Evolutionary conservation across 345 rosid species (phyloP).

Genomic region (Nasturtium officinale): DNA sequence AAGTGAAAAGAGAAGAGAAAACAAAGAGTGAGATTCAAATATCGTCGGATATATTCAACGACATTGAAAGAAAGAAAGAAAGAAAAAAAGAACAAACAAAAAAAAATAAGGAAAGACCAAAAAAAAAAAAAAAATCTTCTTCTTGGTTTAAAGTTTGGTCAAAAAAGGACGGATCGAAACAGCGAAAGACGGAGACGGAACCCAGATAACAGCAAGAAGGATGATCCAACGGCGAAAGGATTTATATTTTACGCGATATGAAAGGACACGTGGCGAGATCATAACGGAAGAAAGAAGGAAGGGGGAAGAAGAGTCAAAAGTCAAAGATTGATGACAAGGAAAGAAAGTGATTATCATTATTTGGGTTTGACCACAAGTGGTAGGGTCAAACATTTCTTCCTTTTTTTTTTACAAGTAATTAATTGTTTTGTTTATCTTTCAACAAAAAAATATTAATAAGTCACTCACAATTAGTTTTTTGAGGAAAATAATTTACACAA

Average conservation of each 20-base stretch:
- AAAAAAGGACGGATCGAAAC: slow-evolving; percentile 42
- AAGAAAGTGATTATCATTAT: slow-evolving; percentile 44
- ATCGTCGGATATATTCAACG: slow-evolving; percentile 49
- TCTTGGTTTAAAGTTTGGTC: slow-evolving; percentile 41
- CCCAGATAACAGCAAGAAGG: slow-evolving; percentile 15
- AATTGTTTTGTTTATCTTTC: too few species aligned
- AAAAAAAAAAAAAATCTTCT: slow-evolving; percentile 3
- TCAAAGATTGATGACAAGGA: slow-evolving; percentile 55
- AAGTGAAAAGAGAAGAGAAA: slow-evolving; percentile 23
- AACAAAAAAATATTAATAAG: too few species aligned
- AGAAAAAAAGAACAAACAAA: too few species aligned
- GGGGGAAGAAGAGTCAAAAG: slow-evolving; percentile 43
- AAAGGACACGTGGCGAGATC: slow-evolving; percentile 39
- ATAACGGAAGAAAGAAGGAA: neutral
- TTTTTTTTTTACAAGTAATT: slow-evolving; percentile 15
- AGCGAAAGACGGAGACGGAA: slow-evolving; percentile 44
- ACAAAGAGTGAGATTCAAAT: slow-evolving; percentile 47
- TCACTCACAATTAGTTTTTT: too few species aligned
- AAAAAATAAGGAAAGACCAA: neutral
- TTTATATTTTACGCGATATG: neutral
- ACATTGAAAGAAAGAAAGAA: slow-evolving; percentile 42
- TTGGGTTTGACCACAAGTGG: slow-evolving; percentile 52
- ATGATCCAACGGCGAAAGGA: slow-evolving; percentile 28
- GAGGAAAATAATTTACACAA: too few species aligned
- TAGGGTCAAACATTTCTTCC: slow-evolving; percentile 45